Conservation (phyloP, 768 basidiomycete genomes). For the Clathrus columnatus region DNA sequence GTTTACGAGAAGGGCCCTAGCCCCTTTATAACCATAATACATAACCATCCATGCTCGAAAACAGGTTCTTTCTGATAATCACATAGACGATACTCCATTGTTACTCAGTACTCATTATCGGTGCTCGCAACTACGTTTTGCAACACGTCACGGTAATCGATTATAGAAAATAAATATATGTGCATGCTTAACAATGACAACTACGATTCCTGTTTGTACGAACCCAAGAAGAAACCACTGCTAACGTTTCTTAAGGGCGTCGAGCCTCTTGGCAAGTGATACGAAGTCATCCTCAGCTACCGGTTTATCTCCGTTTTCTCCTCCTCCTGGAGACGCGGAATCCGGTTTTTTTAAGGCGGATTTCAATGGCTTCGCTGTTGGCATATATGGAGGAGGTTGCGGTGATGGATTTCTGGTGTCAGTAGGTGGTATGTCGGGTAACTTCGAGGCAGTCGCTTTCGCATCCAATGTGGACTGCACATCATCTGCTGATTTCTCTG, state of each 20-base stretch:
- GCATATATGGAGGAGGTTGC: conserved; percentile 7
- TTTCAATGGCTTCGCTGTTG: conserved; percentile 14
- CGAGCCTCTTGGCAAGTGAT: conserved; percentile 69
- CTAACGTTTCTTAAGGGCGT: conserved; percentile 76
- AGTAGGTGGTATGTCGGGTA: conserved; percentile 43
- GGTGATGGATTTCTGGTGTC: conserved; percentile 17
- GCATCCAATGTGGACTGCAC: conserved; percentile 21
- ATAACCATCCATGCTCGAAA: no score
- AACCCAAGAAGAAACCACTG: not conserved
- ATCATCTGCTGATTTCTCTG: conserved; percentile 42
- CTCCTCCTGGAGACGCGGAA: not conserved
- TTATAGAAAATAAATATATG: not conserved
- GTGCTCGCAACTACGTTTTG: no score
- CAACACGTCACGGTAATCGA: no score
- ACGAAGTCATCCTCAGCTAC: conserved; percentile 63
- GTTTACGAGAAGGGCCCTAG: no score
- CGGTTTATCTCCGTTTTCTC: not conserved
- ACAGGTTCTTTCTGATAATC: no score
- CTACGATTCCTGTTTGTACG: not conserved
- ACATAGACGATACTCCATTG: no score
- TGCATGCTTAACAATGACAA: not conserved
- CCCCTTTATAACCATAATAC: no score
- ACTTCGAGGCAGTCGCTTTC: conserved; percentile 27
- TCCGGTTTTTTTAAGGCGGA: conserved; percentile 23
- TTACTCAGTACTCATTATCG: no score